Evolutionary conservation across 495 filamentous ascomycete species (phyloP), one percentile per base, ranked within the genome.

Genomic region (Daldinia childiae): DNA sequence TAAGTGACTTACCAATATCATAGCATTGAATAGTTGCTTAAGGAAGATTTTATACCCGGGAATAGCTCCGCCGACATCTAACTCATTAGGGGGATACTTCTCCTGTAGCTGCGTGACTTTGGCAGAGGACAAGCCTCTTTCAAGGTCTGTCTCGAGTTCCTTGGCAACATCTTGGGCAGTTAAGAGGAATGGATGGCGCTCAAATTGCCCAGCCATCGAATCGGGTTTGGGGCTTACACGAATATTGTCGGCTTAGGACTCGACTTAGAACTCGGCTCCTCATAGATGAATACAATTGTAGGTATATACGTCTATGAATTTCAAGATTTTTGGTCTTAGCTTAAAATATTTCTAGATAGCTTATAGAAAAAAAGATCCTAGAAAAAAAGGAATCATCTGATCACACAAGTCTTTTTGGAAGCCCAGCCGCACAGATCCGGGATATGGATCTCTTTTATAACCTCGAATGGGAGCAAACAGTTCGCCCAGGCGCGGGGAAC

Each of bases 21-120:
- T 91, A 63, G 89, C 87, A 85, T 91, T 91, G 66, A 82, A 82
- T 27, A 90, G 72, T 75, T 91, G 89, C 64, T 89, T 89, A 50
- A 89, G 79, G 9, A 92, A 82, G 50, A 92, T 87, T 64, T 86
- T 87, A 74, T 90, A 89, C 85, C 89, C 88, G 30, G 84, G 80
- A 26, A 90, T 84, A 27, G 82, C 84, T 36, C 83, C 87, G 15
- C 87, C 88, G 6, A 88, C 82, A n/a, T 88, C 85, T 32, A 91
- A 70, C 73, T 90, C 88, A 75, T 91, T 92, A 57, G 81, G 82
- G 17, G 87, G 86, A 77, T 88, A 89, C 55, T 80, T 82, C 21
- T 77, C 63, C 62, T 86, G 82, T 26, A 85, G 73, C 45, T 86
- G 77, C 5, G 78, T 70, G 21, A 88, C 87, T 67, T 87, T 82